Base-by-base conservation (phyloP, 305 asterid species). In the Fraxinus latifolia region DNA sequence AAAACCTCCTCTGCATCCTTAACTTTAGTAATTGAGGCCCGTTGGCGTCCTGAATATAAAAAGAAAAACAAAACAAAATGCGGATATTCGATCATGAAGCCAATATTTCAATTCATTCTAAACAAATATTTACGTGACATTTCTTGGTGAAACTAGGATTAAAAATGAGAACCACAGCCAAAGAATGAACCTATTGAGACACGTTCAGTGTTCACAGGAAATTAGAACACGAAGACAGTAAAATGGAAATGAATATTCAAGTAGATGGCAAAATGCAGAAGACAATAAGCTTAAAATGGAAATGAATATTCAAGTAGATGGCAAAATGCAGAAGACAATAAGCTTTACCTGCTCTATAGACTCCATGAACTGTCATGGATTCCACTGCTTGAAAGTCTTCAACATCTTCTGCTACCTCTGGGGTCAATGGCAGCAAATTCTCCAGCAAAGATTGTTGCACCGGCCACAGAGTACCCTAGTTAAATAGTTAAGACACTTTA, bases 381-480 rank as follows among this genome's bases (percentile, higher is more conserved):
- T 95, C 99, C 86, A 91, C 86, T 23, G 98, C 94, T 75, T 88
- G 95, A 83, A 85, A 68, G 85, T 95, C 99, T 86, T 91, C 95
- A 77, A 82, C 88, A 81, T 89, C 89, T 44, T 89, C 91, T 21
- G 89, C 89, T 85, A 84, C 82, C 58, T 93, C 98, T 55, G 94
- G 95, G 27, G 92, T 93, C 86, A 95, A 85, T 7, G 97, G 82
- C 82, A 82, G 92, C 92, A 95, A 86, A 55, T 75, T 88, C 83
- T 87, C 85, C 75, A 93, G 87, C 83, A 88, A 89, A 62, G 85
- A 84, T 84, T 82, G 89, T 83, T 84, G 87, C 79, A 72, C 58
- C 78, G 82, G 83, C 37, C 37, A 33, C 37, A 0, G 6, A 15
- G 65, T 70, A 53, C 81, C 90, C 97, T 92, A 84, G 68, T 82